phyloP scores from a whole-genome alignment of 2,329 filamentous ascomycete species.

The Aspergillus neotritici region DNA sequence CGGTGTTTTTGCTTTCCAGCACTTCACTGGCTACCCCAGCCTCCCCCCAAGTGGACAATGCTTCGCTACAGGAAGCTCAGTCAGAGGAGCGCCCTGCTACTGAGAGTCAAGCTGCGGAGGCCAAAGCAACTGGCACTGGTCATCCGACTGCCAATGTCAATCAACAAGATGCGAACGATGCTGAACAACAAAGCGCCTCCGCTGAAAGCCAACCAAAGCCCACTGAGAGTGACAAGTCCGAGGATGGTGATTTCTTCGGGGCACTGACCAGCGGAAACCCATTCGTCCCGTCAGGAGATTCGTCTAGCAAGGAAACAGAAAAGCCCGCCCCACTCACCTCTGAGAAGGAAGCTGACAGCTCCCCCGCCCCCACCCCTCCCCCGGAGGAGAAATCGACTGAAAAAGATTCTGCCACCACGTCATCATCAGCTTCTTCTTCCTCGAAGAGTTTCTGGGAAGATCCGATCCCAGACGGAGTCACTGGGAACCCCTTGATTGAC shows the following conservation, averaged over 20 bases:
- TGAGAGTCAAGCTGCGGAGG: conserved; percentile 4
- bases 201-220: conserved; percentile 1
- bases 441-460: neutral
- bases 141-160: conserved; percentile 4
- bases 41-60: conserved; percentile 12
- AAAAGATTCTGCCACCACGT: conserved; percentile 1
- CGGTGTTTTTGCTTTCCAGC: conserved; percentile 19
- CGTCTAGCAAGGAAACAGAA: no score
- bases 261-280: no score
- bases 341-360: no score
- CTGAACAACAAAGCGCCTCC: conserved; percentile 3
- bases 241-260: neutral
- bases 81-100: conserved; percentile 12
- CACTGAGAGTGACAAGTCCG: neutral
- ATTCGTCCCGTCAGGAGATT: no score
- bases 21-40: conserved; percentile 18
- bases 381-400: no score
- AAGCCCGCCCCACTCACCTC: no score
- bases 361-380: no score
- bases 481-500: conserved; percentile 13
- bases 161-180: conserved; percentile 1
- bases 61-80: conserved; percentile 8
- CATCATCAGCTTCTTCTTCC: conserved; percentile 2
- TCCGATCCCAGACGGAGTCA: conserved; percentile 10
- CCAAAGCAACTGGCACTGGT: conserved; percentile 6